phyloP scores from a whole-genome alignment of 257 asterid species.

The Plectranthus barbatus region DNA sequence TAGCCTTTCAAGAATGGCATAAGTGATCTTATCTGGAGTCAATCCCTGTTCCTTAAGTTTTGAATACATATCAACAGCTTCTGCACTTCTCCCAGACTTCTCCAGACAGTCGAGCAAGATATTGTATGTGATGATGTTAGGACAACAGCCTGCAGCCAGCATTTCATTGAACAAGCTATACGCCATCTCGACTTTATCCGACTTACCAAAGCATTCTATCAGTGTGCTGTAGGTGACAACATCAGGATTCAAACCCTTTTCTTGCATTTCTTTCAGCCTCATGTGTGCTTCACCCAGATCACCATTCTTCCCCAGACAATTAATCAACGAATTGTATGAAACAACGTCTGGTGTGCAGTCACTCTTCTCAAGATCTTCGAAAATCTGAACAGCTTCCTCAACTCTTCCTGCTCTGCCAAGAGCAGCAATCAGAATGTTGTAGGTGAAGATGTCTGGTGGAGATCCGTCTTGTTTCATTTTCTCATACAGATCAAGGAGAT shows the following conservation, averaged over 20 bases:
- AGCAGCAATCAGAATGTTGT: slow-evolving; percentile 78
- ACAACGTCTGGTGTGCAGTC: slow-evolving; percentile 62
- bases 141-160: slow-evolving; percentile 79
- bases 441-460: slow-evolving; percentile 70
- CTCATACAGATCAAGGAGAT: slow-evolving; percentile 62
- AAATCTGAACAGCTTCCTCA: slow-evolving; percentile 62
- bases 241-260: slow-evolving; percentile 82
- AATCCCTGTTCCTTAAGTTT: slow-evolving; percentile 76
- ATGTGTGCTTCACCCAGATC: slow-evolving; percentile 88
- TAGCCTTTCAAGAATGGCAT: slow-evolving; percentile 66
- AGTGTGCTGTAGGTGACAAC: slow-evolving; percentile 87
- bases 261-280: slow-evolving; percentile 85
- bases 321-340: slow-evolving; percentile 82
- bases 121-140: slow-evolving; percentile 83
- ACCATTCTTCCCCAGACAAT: slow-evolving; percentile 85
- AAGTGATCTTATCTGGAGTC: slow-evolving; percentile 77
- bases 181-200: slow-evolving; percentile 84
- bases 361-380: slow-evolving; percentile 87
- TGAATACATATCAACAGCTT: slow-evolving; percentile 78
- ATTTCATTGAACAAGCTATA: slow-evolving; percentile 64
- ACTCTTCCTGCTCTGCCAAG: slow-evolving; percentile 79
- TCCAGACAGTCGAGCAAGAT: slow-evolving; percentile 89
- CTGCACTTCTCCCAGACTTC: slow-evolving; percentile 77
- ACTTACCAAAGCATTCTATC: slow-evolving; percentile 92
- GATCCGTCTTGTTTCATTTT: slow-evolving; percentile 79